A percentile compares a stretch with the other conserved stretches of the same genome.
Conservation (phyloP, 768 basidiomycete genomes). For the Boletus tomentosulus region DNA sequence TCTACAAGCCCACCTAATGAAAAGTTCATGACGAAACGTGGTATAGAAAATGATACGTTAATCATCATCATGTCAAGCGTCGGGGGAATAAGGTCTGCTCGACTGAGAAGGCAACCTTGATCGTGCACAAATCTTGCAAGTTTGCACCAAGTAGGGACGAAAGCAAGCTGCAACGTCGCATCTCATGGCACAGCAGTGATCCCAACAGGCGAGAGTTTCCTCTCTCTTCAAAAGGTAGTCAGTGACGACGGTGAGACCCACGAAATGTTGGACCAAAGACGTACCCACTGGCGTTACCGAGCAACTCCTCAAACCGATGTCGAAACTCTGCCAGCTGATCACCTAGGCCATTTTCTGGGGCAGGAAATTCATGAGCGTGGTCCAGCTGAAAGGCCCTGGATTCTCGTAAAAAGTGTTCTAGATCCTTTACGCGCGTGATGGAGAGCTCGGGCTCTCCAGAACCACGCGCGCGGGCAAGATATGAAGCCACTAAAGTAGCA, state of each 20-base stretch:
- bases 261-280: neutral
- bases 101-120: neutral
- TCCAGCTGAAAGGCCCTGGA: conserved; percentile 56
- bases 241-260: neutral
- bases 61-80: neutral
- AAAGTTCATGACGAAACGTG: neutral
- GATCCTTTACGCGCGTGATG: conserved; percentile 48
- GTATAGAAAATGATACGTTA: neutral
- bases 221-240: conserved; percentile 12
- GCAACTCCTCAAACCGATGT: conserved; percentile 27
- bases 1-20: neutral
- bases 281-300: conserved; percentile 25
- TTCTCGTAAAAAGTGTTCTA: conserved; percentile 70
- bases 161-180: neutral
- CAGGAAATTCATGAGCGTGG: conserved; percentile 38
- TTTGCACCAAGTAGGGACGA: too few species aligned
- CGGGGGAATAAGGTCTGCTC: neutral
- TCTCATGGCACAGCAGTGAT: conserved; percentile 3
- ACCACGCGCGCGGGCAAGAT: conserved; percentile 65
- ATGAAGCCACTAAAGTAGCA: conserved; percentile 67
- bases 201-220: conserved; percentile 22
- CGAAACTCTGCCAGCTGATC: conserved; percentile 11
- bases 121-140: neutral
- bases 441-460: conserved; percentile 69
- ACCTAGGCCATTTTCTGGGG: conserved; percentile 9